Conservation (phyloP, 1,139 yeast genomes). For the Schwanniomyces etchellsii region DNA sequence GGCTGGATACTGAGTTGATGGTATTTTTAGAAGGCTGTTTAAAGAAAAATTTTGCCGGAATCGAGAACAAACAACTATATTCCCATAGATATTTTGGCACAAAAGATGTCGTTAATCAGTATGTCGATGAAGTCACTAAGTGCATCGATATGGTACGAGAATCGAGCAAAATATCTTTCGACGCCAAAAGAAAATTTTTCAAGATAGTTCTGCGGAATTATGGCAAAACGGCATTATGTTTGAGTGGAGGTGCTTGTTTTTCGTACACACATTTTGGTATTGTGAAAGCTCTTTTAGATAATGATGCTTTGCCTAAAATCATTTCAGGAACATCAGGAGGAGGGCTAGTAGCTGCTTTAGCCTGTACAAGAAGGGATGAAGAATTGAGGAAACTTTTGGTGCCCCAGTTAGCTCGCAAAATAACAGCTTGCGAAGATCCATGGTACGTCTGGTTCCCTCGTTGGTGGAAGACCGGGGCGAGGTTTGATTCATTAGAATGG, state of each 20-base stretch:
- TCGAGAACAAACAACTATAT: conserved; percentile 65
- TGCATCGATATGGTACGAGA: conserved; percentile 42
- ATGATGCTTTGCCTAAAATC: conserved; percentile 60
- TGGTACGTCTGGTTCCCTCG: conserved; percentile 57
- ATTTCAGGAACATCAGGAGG: conserved; percentile 83
- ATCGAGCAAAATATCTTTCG: conserved; percentile 29
- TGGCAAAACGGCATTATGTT: conserved; percentile 68
- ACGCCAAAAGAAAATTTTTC: conserved; percentile 50
- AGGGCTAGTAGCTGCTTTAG: conserved; percentile 71
- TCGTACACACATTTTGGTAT: conserved; percentile 77
- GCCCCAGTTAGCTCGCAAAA: conserved; percentile 59
- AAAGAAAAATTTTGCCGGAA: conserved; percentile 73
- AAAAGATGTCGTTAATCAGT: conserved; percentile 52
- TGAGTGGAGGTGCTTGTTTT: conserved; percentile 79
- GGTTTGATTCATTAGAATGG: conserved; percentile 73
- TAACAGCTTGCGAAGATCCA: conserved; percentile 69
- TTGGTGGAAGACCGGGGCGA: conserved; percentile 71
- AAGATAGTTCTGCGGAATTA: conserved; percentile 55
- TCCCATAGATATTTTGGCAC: conserved; percentile 77
- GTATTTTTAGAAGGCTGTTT: conserved; percentile 61
- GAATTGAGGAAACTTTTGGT: conserved; percentile 53
- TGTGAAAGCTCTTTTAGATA: conserved; percentile 64
- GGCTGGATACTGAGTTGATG: conserved; percentile 43
- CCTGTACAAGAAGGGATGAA: conserved; percentile 65
- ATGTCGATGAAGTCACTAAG: conserved; percentile 46